phyloP scores from a whole-genome alignment of 2,329 filamentous ascomycete species.

The Venturiaceae sp. region DNA sequence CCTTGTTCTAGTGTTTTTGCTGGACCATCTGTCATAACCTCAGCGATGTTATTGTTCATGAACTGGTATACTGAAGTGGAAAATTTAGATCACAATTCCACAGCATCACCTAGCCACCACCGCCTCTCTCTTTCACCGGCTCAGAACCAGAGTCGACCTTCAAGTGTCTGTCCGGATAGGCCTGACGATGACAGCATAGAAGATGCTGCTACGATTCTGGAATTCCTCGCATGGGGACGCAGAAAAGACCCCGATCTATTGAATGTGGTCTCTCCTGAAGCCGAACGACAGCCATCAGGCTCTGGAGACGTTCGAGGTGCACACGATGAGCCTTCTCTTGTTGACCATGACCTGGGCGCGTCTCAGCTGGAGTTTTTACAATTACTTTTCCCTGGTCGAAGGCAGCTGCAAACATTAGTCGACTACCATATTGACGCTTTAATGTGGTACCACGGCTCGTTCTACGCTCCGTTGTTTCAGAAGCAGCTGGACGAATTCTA shows the following conservation, averaged over 20 bases:
- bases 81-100: too few species aligned
- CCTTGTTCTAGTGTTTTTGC: too few species aligned
- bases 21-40: too few species aligned
- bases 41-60: too few species aligned
- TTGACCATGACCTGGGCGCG: background rate
- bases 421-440: conserved; percentile 29
- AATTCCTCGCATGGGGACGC: conserved; percentile 40
- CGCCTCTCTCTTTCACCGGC: background rate
- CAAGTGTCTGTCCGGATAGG: background rate
- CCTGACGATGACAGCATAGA: background rate
- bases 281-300: background rate
- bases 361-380: conserved; percentile 22
- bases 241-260: conserved; percentile 26
- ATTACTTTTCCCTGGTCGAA: conserved; percentile 22
- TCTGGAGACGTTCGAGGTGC: background rate
- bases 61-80: too few species aligned
- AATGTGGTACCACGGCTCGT: conserved; percentile 30
- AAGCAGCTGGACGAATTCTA: conserved; percentile 29
- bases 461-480: conserved; percentile 27
- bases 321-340: background rate
- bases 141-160: background rate
- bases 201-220: conserved; percentile 36
- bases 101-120: background rate
- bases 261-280: background rate
- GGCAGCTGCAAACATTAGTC: conserved; percentile 19